Evolutionary conservation across 2,329 filamentous ascomycete species (phyloP).

Genomic region (Tolypocladium ovalisporum): DNA sequence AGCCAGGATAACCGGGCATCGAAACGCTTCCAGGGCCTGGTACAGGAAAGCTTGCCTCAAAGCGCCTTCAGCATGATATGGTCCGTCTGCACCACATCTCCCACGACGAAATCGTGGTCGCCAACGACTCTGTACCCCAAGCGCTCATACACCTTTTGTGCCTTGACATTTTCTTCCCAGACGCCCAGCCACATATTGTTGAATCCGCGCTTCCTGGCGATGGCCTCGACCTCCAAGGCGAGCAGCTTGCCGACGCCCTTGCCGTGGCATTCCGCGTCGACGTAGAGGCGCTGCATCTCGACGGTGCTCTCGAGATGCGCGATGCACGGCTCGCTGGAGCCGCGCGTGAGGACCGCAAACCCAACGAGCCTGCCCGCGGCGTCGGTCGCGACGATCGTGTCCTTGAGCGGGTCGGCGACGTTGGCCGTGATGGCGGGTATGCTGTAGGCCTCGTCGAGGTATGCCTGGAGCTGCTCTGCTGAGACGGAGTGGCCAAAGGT

Average conservation of each 20-base stretch:
- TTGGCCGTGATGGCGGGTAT: conserved; percentile 17
- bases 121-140: conserved; percentile 29
- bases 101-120: conserved; percentile 29
- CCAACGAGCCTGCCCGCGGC: conserved; percentile 18
- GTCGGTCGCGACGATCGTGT: conserved; percentile 12
- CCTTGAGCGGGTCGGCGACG: conserved; percentile 12
- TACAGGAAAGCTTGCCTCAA: not conserved
- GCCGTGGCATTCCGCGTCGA: conserved; percentile 22
- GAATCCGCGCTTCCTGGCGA: conserved; percentile 25
- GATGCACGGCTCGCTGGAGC: conserved; percentile 26
- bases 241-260: conserved; percentile 25
- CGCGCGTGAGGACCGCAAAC: conserved; percentile 28
- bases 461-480: conserved; percentile 22
- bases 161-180: conserved; percentile 32
- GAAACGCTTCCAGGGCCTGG: not conserved
- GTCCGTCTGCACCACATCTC: conserved; percentile 29
- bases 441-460: conserved; percentile 25
- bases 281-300: conserved; percentile 33
- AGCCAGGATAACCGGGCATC: not conserved
- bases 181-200: conserved; percentile 33
- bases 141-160: conserved; percentile 26
- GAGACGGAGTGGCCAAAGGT: conserved; percentile 32
- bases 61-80: conserved; percentile 25
- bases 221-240: conserved; percentile 14
- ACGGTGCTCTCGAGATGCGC: conserved; percentile 15